These are phyloP conservation scores for Phyllostachys edulis DNA, from an alignment of 176 grass and related monocot species.

Conservation along the genomic window DNA sequence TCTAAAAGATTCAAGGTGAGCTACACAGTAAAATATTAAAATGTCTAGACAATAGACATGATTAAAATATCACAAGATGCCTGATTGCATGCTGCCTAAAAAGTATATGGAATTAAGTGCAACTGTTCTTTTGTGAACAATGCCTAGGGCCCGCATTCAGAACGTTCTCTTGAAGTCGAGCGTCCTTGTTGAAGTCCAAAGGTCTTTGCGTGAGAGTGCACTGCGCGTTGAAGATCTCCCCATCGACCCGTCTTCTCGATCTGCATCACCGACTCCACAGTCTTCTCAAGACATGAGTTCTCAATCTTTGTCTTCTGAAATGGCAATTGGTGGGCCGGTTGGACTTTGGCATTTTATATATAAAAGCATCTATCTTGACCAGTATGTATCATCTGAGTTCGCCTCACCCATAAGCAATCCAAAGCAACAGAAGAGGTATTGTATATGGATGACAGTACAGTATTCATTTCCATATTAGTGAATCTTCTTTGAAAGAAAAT, in stretches of 20 bases:
- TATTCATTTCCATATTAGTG: constrained; percentile 13
- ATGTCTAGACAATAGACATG: background rate
- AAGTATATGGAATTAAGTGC: constrained; percentile 20
- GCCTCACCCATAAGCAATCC: constrained; percentile 55
- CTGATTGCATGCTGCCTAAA: background rate
- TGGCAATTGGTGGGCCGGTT: constrained; percentile 64
- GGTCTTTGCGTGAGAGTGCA: constrained; percentile 63
- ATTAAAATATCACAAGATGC: constrained; percentile 14
- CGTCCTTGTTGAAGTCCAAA: constrained; percentile 79
- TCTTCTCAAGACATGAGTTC: constrained; percentile 32
- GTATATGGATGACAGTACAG: background rate
- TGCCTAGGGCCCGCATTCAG: constrained; percentile 66
- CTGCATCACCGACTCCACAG: constrained; percentile 10
- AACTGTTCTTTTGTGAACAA: constrained; percentile 26
- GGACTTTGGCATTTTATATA: constrained; percentile 99
- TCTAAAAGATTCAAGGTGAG: constrained; percentile 92
- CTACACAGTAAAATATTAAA: constrained; percentile 30
- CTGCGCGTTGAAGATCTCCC: constrained; percentile 78
- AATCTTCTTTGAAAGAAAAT: constrained; percentile 10
- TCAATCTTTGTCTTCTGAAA: constrained; percentile 45
- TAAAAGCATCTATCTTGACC: constrained; percentile 83
- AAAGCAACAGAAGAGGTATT: constrained; percentile 90
- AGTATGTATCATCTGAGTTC: constrained; percentile 91
- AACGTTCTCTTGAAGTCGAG: constrained; percentile 87
- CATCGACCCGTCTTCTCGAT: constrained; percentile 39